These are phyloP conservation scores for Lachnellula suecica DNA, from an alignment of 2,329 filamentous ascomycete genomes.

Conservation along the genomic window DNA sequence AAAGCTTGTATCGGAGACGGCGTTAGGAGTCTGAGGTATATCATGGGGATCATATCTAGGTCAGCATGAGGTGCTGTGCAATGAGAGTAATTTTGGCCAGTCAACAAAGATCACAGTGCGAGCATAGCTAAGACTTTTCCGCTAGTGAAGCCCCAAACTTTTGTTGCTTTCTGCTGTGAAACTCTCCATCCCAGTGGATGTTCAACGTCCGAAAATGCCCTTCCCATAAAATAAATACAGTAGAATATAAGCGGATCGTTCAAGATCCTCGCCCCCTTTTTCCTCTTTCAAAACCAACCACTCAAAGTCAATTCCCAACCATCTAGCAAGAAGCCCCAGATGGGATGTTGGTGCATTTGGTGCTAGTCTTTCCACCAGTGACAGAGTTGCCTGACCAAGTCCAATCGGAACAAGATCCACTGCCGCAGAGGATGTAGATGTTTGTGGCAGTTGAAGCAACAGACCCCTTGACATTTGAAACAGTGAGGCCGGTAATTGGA, in stretches of 20 bases:
- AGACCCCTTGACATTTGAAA: constrained; percentile 43
- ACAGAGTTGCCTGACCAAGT: constrained; percentile 47
- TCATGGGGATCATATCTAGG: too few species aligned
- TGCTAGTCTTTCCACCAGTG: constrained; percentile 48
- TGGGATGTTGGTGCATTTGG: constrained; percentile 40
- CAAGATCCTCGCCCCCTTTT: not conserved
- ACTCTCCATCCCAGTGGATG: not conserved
- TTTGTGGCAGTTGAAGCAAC: constrained; percentile 38
- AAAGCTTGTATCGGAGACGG: too few species aligned
- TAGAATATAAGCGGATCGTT: not conserved
- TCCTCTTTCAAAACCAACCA: too few species aligned
- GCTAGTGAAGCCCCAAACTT: not conserved
- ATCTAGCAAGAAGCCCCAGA: constrained; percentile 20
- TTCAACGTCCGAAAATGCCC: too few species aligned
- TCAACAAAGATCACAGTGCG: not conserved
- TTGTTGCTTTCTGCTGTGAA: not conserved
- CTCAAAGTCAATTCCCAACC: not conserved
- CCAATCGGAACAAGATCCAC: constrained; percentile 49
- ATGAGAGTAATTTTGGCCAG: not conserved
- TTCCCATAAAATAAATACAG: not conserved
- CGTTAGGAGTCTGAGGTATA: too few species aligned
- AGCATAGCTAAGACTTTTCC: not conserved
- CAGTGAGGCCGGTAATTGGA: constrained; percentile 47
- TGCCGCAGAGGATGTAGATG: constrained; percentile 53
- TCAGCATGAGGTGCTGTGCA: too few species aligned